phyloP scores from a whole-genome alignment of 257 asterid species.

The Scutellaria galericulata region DNA sequence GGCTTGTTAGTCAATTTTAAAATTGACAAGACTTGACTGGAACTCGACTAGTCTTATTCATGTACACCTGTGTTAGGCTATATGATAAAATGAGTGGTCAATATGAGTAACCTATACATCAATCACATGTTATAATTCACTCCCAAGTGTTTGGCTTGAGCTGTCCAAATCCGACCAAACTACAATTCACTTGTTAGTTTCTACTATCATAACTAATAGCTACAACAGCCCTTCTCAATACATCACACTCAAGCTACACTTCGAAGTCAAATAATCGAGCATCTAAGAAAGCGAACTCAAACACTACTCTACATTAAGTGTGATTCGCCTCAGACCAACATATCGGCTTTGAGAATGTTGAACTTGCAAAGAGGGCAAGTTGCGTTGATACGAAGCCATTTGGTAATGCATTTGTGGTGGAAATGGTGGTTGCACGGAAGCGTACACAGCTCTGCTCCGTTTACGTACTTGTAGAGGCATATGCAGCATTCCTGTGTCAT shows the following conservation, averaged over 20 bases:
- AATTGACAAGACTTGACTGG: too few relatives aligned
- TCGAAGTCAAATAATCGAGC: constrained; percentile 7
- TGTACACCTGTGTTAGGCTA: too few relatives aligned
- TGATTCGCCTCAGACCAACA: constrained; percentile 47
- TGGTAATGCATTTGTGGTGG: constrained; percentile 74
- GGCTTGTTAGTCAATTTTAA: too few relatives aligned
- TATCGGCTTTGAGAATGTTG: constrained; percentile 66
- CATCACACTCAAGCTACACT: constrained; percentile 35
- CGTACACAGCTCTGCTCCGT: constrained; percentile 77
- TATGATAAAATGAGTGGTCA: too few relatives aligned
- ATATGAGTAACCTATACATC: background rate
- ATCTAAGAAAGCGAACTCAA: constrained; percentile 26
- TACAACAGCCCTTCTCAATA: constrained; percentile 26
- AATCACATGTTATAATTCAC: background rate
- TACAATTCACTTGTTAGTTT: constrained; percentile 16
- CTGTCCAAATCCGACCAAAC: background rate
- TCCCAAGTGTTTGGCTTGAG: background rate
- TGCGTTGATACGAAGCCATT: constrained; percentile 89
- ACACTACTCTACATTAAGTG: constrained; percentile 26
- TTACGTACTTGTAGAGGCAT: constrained; percentile 71
- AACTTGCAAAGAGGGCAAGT: constrained; percentile 93
- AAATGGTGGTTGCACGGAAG: constrained; percentile 96
- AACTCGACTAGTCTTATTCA: too few relatives aligned
- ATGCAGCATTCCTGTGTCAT: constrained; percentile 88
- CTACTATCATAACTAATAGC: constrained; percentile 32